Evolutionary conservation across 352 stramenopile species (phyloP), one percentile per base, ranked within the genome.

Genomic region (Phytopythium aichiense): DNA sequence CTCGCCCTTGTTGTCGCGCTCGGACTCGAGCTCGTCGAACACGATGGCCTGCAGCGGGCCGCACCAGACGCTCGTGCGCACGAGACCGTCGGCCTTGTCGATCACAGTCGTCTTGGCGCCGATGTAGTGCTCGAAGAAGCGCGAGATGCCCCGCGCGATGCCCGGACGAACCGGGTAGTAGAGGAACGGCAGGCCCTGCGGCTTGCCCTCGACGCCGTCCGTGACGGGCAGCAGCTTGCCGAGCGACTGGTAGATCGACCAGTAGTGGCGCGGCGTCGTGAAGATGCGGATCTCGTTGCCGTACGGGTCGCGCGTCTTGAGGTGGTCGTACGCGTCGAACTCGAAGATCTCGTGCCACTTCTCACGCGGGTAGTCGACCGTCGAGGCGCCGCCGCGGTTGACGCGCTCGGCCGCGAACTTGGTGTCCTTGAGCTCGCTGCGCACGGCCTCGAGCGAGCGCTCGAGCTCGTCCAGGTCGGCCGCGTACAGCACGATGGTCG

Each of bases 71-170:
- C 60, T 66, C 20, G 74, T 81, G 45, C 65, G 69, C 54, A 76
- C 77, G 13, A 85, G 61, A 20, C 75, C 68, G 23, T 71, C 63
- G 4, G 69, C 53, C 56, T 87, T 79, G 65, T 79, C 69, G 7
- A 65, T 72, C 31, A 85, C 69, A 13, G 71, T 58, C 7, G 75
- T 86, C 61, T 84, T 81, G 25, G 81, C 78, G 23, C 71, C 77
- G 12, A 90, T 59, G 59, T 87, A 88, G 58, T 87, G 62, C 68
- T 90, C 74, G 53, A 87, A 90, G 65, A 90, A 90, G 60, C 77
- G 76, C 15, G 74, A 68, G 57, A 90, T 88, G 56, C 78, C 81
- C 23, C 76, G 65, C 4, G 69, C 78, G 40, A 85, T 79, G 53
- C 81, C 79, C 31, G 81, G 78, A 23, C 78, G 76, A 28, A 74